phyloP scores from a whole-genome alignment of 225 moss, liverwort and hornwort genomes.

The Thuidium tamariscinum region DNA sequence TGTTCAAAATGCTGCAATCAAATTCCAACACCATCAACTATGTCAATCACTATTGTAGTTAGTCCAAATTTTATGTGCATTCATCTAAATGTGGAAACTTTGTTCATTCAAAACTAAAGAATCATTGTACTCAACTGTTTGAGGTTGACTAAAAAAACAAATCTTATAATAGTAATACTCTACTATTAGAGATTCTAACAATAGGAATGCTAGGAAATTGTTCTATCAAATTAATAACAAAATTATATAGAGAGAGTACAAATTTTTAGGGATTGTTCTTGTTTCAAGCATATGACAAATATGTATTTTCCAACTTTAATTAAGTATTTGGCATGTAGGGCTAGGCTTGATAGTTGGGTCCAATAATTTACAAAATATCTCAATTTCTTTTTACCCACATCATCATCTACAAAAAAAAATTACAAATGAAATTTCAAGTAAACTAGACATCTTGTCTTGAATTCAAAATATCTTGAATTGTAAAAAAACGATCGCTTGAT shows the following conservation, averaged over 20 bases:
- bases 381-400: neutral
- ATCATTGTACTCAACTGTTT: neutral
- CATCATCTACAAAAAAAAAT: neutral
- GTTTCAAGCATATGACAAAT: fast-evolving
- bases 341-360: fast-evolving
- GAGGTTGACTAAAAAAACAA: neutral
- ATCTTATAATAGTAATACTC: neutral
- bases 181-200: no score
- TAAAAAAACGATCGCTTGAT: neutral
- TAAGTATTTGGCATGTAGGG: fast-evolving
- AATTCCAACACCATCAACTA: no score
- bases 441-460: no score
- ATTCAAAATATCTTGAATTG: no score
- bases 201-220: neutral
- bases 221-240: neutral
- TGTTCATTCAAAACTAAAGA: neutral
- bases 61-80: neutral
- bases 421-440: neutral
- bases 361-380: neutral
- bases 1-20: neutral
- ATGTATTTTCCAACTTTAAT: neutral
- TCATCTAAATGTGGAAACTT: neutral
- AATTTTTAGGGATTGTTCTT: fast-evolving
- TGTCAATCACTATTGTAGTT: neutral
- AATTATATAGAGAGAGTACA: fast-evolving